Evolutionary conservation across 2,329 filamentous ascomycete genomes (phyloP), one percentile per base, ranked within the genome.

Genomic region (Diaporthe humulicola): DNA sequence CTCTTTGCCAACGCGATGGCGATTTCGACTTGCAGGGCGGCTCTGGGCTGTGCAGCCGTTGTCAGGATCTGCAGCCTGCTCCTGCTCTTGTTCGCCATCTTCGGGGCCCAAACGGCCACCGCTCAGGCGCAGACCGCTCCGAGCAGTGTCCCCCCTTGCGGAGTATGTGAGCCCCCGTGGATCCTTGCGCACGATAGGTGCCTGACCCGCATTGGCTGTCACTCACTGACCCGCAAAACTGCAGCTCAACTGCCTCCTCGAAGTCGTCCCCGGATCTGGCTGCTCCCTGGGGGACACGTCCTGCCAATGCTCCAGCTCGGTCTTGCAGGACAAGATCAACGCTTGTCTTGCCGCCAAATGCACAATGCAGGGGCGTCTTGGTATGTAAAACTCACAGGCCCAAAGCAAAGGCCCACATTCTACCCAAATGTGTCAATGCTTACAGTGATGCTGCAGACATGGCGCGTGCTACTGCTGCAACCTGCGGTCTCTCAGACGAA

Each of bases 311-410:
- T 30, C 50, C 9, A 74, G 45, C 64, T 19, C 33, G 17, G 36
- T 40, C 58, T 38, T 74, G 52, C 52, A 38, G 52, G 42, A 71
- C 22, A n/a, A 56, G 22, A 73, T 60, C 50, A 48, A 30, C 12
- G 38, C 30, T 10, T 77, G 76, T 42, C n/a, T 75, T 30, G 28
- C 40, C 28, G 67, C 50, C 28, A 76, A 70, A n/a, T 77, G 76
- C 56, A 75, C 74, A 9, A 67, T 76, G 70, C 61, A 73, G 48
- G 73, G 74, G 0, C 36, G 10, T 40, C 72, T 76, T n/a, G 72
- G 74, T 76, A 57, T n/a, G 72, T 76, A 17, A 3, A 19, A 10
- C 28, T 40, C 40, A 54, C 7, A 42, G 5, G 10, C 6, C 4
- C 14, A 58, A 3, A 42, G 38, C 17, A 28, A 4, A 40, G n/a